Percentiles rank a stretch among this genome's conserved stretches.
These are phyloP conservation scores for Aspergillus transmontanensis DNA, from an alignment of 2,329 filamentous ascomycete genomes.

Conservation along the genomic window DNA sequence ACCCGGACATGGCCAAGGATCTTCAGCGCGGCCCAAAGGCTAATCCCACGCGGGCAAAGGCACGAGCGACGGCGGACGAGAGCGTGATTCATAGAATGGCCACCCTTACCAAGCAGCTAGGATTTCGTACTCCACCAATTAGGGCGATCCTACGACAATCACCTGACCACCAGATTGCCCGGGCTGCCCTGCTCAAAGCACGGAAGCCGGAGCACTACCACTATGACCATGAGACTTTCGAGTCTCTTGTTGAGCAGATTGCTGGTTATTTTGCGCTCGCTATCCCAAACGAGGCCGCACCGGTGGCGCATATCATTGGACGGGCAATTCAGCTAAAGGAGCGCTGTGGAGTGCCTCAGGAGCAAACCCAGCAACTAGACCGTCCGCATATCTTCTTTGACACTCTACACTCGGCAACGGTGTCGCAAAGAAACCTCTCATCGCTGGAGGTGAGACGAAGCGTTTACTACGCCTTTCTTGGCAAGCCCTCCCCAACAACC, in stretches of 20 bases:
- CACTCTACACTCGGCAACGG: conserved; percentile 2
- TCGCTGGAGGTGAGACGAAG: conserved; percentile 6
- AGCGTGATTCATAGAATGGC: conserved; percentile 9
- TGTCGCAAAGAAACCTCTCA: conserved; percentile 7
- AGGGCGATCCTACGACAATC: conserved; percentile 1
- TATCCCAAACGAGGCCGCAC: conserved; percentile 6
- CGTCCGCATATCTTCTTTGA: conserved; percentile 8
- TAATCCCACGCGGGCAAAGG: conserved; percentile 5
- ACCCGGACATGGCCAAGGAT: conserved; percentile 19
- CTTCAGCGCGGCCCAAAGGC: conserved; percentile 5
- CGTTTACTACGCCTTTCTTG: conserved; percentile 10
- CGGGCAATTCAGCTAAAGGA: conserved; percentile 9
- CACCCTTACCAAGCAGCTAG: conserved; percentile 6
- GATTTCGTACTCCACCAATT: conserved; percentile 5
- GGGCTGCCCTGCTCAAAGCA: conserved; percentile 9
- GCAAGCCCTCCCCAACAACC: conserved; percentile 4
- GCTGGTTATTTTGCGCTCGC: conserved; percentile 4
- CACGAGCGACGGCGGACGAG: conserved; percentile 3
- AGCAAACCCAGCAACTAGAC: conserved; percentile 6
- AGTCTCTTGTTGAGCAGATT: conserved; percentile 7
- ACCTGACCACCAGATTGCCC: conserved; percentile 8
- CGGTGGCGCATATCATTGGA: conserved; percentile 1
- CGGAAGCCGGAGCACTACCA: neutral
- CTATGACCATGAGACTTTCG: conserved; percentile 2
- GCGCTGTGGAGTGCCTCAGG: conserved; percentile 9